phyloP scores from a whole-genome alignment of 2,329 filamentous ascomycete genomes.

The Septoria linicola region DNA sequence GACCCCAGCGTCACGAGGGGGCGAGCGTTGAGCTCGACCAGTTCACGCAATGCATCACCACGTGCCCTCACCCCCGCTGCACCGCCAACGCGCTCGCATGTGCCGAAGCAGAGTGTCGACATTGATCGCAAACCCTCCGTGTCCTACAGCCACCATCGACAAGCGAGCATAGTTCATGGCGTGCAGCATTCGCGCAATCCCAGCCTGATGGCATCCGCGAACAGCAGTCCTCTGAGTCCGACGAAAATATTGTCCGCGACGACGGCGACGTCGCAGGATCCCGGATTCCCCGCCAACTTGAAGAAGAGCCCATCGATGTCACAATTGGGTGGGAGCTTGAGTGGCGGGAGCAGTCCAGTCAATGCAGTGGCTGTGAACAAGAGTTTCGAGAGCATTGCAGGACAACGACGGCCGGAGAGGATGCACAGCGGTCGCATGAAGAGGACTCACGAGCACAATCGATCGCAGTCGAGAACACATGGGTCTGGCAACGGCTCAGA shows the following conservation, averaged over 20 bases:
- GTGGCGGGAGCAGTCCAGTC: slow-evolving; percentile 16
- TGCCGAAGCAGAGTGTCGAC: slow-evolving; percentile 36
- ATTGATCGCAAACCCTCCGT: slow-evolving; percentile 52
- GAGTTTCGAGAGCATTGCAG: slow-evolving; percentile 30
- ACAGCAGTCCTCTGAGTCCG: slow-evolving; percentile 78
- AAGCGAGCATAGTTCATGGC: slow-evolving; percentile 96
- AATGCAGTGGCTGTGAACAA: slow-evolving; percentile 29
- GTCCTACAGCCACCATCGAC: slow-evolving; percentile 83
- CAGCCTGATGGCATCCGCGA: slow-evolving; percentile 75
- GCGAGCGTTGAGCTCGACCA: slow-evolving; percentile 46
- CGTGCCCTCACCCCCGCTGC: slow-evolving; percentile 46
- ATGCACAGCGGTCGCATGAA: slow-evolving; percentile 57
- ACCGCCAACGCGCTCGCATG: slow-evolving; percentile 39
- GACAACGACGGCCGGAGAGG: slow-evolving; percentile 42
- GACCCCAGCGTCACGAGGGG: slow-evolving; percentile 49
- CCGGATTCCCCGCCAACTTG: slow-evolving; percentile 21
- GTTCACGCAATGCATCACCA: slow-evolving; percentile 44
- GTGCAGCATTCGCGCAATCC: slow-evolving; percentile 89
- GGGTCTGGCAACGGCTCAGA: slow-evolving; percentile 51
- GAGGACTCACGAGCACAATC: slow-evolving; percentile 73
- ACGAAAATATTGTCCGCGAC: slow-evolving; percentile 67
- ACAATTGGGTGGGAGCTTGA: slow-evolving; percentile 27
- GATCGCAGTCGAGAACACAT: slow-evolving; percentile 61
- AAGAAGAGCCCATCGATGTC: slow-evolving; percentile 38
- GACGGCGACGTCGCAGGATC: slow-evolving; percentile 31